These are phyloP conservation scores for Acanthamoeba healyi DNA, from an alignment of 208 protist species.

Conservation along the genomic window DNA sequence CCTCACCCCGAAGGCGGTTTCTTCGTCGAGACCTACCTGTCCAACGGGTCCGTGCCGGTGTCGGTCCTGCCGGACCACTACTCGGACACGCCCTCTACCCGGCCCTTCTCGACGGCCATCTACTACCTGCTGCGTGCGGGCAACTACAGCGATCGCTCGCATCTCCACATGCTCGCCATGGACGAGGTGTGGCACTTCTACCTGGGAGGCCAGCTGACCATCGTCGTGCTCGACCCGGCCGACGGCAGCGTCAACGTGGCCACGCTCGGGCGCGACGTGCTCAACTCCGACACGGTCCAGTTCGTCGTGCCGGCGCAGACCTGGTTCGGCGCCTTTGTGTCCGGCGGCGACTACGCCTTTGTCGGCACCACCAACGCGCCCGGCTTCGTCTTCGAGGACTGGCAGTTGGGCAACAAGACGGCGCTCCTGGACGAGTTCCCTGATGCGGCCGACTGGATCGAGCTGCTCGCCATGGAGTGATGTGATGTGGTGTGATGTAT, in stretches of 20 bases:
- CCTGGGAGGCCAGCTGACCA: conserved; percentile 51
- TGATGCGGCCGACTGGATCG: conserved; percentile 46
- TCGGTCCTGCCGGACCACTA: conserved; percentile 50
- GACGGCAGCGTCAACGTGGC: conserved; percentile 43
- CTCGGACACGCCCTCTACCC: not conserved
- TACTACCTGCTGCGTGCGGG: conserved; percentile 37
- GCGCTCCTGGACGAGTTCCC: conserved; percentile 43
- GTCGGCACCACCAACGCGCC: conserved; percentile 68
- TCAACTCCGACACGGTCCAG: conserved; percentile 33
- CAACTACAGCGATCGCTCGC: not conserved
- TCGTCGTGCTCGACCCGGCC: conserved; percentile 37
- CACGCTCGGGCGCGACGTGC: conserved; percentile 43
- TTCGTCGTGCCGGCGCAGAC: conserved; percentile 39
- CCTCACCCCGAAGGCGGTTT: conserved; percentile 64
- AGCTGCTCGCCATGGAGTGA: conserved; percentile 16
- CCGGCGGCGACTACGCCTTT: conserved; percentile 22
- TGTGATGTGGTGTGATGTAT: not conserved
- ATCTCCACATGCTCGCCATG: conserved; percentile 58
- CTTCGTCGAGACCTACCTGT: conserved; percentile 46
- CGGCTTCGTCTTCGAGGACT: conserved; percentile 68
- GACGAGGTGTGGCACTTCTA: conserved; percentile 71
- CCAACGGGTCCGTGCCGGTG: not conserved
- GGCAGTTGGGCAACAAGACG: conserved; percentile 56
- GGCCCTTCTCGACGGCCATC: conserved; percentile 63
- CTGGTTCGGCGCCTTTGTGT: conserved; percentile 55